phyloP scores from a whole-genome alignment of 2,329 filamentous ascomycete genomes.

The Hawksworthiomyces lignivorus region DNA sequence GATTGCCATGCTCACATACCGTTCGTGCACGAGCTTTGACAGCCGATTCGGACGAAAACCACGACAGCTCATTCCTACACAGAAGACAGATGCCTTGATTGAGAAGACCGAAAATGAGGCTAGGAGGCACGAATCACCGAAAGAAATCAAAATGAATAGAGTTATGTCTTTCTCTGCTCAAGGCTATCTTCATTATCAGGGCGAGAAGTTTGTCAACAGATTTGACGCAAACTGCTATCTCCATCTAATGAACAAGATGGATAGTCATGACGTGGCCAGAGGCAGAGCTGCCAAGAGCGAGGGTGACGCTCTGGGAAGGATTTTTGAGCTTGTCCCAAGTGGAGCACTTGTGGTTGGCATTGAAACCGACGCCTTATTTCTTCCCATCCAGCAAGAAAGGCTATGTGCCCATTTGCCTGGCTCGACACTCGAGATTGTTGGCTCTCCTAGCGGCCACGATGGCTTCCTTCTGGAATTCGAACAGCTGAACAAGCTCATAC shows the following conservation, averaged over 20 bases:
- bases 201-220: slow-evolving; percentile 28
- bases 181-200: slow-evolving; percentile 30
- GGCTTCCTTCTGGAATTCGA: slow-evolving; percentile 30
- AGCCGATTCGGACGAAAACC: slow-evolving; percentile 36
- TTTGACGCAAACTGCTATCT: slow-evolving; percentile 34
- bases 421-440: slow-evolving; percentile 20
- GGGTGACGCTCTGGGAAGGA: slow-evolving; percentile 3
- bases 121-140: no score
- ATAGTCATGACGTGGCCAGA: slow-evolving; percentile 33
- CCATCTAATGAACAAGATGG: slow-evolving; percentile 30
- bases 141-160: not conserved
- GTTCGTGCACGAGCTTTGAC: slow-evolving; percentile 27
- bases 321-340: slow-evolving; percentile 13
- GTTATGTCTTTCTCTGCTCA: slow-evolving; percentile 25
- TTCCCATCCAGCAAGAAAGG: slow-evolving; percentile 23
- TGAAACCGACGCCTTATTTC: slow-evolving; percentile 27
- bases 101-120: no score
- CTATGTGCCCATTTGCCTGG: slow-evolving; percentile 23
- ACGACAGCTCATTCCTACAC: slow-evolving; percentile 24
- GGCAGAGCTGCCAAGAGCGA: slow-evolving; percentile 15
- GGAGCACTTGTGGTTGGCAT: slow-evolving; percentile 26
- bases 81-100: slow-evolving; percentile 24
- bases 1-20: slow-evolving; percentile 32
- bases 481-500: slow-evolving; percentile 21
- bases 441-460: slow-evolving; percentile 26